phyloP scores from a whole-genome alignment of 768 basidiomycete species.

The Serendipita indica region DNA sequence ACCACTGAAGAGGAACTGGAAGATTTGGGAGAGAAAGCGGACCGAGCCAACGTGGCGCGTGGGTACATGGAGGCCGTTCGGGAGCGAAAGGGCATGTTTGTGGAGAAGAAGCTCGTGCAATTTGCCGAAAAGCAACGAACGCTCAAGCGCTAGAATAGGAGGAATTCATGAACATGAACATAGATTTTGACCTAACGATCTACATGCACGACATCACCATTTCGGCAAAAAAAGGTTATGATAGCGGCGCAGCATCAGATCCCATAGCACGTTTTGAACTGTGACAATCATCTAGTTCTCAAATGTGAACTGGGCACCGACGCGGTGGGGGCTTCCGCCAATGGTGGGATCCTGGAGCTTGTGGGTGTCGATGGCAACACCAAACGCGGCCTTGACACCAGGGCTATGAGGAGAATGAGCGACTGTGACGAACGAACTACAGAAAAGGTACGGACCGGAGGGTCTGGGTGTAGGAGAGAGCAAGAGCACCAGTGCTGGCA shows the following conservation, averaged over 20 bases:
- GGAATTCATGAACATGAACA: too few relatives aligned
- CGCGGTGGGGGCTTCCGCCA: slow-evolving; percentile 35
- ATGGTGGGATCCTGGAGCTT: slow-evolving; percentile 60
- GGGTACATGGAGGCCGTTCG: slow-evolving; percentile 83
- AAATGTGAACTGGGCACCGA: slow-evolving; percentile 1
- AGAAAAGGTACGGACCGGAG: slow-evolving; percentile 38
- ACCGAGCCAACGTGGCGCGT: slow-evolving; percentile 84
- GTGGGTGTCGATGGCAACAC: slow-evolving; percentile 90
- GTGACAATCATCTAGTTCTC: slow-evolving; percentile 6
- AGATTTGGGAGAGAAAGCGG: slow-evolving; percentile 92
- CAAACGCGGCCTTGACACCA: slow-evolving; percentile 84
- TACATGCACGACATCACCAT: too few relatives aligned
- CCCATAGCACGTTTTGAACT: too few relatives aligned
- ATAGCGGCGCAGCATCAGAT: too few relatives aligned
- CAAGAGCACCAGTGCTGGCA: slow-evolving; percentile 88
- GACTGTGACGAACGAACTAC: slow-evolving; percentile 9
- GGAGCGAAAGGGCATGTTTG: slow-evolving; percentile 88
- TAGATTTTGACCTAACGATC: too few relatives aligned
- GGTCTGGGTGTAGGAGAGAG: slow-evolving; percentile 77
- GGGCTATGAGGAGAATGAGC: slow-evolving; percentile 32
- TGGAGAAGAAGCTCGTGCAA: slow-evolving; percentile 88
- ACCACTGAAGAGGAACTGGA: slow-evolving; percentile 94
- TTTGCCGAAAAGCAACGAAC: slow-evolving; percentile 97
- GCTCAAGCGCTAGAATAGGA: slow-evolving; percentile 36
- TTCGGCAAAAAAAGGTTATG: too few relatives aligned